Percentiles rank a stretch among this genome's conserved stretches.
Evolutionary conservation across 2,329 filamentous ascomycete species (phyloP).

Genomic region (Zymoseptoria ardabiliae): DNA sequence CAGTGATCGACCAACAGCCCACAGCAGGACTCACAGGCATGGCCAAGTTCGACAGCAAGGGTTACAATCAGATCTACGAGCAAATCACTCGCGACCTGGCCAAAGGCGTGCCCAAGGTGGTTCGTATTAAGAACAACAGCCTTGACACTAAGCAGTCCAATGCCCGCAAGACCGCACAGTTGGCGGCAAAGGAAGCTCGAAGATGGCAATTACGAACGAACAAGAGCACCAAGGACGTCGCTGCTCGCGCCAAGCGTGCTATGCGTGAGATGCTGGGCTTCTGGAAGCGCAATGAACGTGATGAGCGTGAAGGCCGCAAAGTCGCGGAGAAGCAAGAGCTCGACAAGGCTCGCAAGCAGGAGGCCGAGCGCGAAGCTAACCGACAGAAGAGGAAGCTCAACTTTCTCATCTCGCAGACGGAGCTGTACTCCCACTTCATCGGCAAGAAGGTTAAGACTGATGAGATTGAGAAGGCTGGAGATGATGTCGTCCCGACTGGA

Average conservation of each 20-base stretch:
- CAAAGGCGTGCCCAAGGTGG: conserved; percentile 86
- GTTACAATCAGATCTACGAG: conserved; percentile 93
- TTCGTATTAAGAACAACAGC: conserved; percentile 78
- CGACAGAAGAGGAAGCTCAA: conserved; percentile 98
- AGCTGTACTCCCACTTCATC: conserved; percentile 98
- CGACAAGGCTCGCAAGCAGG: conserved; percentile 91
- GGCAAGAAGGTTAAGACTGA: conserved; percentile 98
- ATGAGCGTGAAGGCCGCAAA: conserved; percentile 90
- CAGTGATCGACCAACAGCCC: conserved; percentile 23
- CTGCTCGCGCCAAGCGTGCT: conserved; percentile 90
- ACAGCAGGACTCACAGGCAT: conserved; percentile 28
- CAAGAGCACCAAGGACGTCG: conserved; percentile 96
- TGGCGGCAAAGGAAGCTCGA: conserved; percentile 94
- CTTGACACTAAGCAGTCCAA: conserved; percentile 87
- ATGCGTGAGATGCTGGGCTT: conserved; percentile 99
- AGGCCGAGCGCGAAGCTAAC: conserved; percentile 94
- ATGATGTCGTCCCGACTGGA: conserved; percentile 51
- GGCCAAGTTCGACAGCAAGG: conserved; percentile 38
- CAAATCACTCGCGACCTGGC: conserved; percentile 95
- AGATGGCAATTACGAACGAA: conserved; percentile 97
- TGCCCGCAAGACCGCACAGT: conserved; percentile 90
- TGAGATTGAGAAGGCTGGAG: conserved; percentile 83
- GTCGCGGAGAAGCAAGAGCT: conserved; percentile 92
- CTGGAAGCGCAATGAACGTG: conserved; percentile 98
- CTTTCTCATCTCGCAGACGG: conserved; percentile 97